Evolutionary conservation across 1,139 yeast species (phyloP).

Genomic region (Geotrichum fermentans): DNA sequence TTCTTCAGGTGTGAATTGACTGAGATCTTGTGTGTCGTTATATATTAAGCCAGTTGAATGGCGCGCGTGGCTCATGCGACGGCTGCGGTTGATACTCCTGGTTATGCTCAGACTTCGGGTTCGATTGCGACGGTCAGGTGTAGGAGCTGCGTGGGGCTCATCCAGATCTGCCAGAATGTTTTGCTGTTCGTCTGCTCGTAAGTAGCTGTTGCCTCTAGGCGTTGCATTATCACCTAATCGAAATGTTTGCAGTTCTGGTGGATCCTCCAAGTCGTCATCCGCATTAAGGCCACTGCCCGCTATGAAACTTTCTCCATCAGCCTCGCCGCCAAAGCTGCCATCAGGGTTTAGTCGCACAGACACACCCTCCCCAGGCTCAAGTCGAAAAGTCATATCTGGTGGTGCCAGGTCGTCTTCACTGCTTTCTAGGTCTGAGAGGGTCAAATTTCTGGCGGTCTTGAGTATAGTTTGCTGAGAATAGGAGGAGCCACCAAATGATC

Average conservation of each 20-base stretch:
- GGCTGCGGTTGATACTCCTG: background rate
- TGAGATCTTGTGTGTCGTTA: background rate
- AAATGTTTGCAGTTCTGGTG: conserved; percentile 14
- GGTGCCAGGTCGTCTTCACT: conserved; percentile 15
- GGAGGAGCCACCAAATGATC: conserved; percentile 8
- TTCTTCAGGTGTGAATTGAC: conserved; percentile 15
- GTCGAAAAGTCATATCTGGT: conserved; percentile 12
- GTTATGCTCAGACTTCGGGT: background rate
- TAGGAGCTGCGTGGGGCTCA: background rate
- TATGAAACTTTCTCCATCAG: conserved; percentile 4
- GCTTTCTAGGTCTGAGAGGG: conserved; percentile 17
- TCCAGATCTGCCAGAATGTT: conserved; percentile 9
- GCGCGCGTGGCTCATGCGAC: background rate
- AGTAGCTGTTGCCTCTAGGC: background rate
- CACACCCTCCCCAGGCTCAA: conserved; percentile 18
- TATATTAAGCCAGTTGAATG: background rate
- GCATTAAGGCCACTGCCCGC: background rate
- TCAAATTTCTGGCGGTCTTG: conserved; percentile 10
- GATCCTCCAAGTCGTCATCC: conserved; percentile 12
- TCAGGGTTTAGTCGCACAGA: conserved; percentile 8
- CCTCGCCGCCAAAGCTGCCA: conserved; percentile 3
- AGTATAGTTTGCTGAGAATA: conserved; percentile 11
- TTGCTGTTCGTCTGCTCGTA: conserved; percentile 3
- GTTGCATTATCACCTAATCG: background rate
- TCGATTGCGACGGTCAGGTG: background rate